phyloP scores from a whole-genome alignment of 768 basidiomycete genomes.

The Cystobasidium tubakii region DNA sequence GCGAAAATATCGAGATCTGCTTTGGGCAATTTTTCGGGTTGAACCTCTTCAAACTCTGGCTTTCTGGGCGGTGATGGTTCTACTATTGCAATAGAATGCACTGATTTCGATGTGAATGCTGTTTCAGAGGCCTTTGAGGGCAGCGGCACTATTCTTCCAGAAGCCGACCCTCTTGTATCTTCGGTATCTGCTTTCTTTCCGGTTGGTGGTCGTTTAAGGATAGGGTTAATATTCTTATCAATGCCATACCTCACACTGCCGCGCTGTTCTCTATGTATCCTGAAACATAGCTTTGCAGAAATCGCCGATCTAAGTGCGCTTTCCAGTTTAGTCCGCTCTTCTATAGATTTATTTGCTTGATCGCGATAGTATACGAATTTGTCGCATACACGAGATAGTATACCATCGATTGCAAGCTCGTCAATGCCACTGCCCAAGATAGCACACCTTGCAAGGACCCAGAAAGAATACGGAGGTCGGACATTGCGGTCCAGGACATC shows the following conservation, averaged over 20 bases:
- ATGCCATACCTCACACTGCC: background rate
- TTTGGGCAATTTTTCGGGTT: background rate
- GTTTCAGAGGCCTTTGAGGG: no score
- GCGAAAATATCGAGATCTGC: constrained; percentile 9
- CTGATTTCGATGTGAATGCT: background rate
- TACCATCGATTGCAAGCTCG: background rate
- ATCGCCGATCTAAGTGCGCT: background rate
- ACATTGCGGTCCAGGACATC: background rate
- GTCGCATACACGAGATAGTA: background rate
- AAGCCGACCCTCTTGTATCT: background rate
- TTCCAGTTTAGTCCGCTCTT: background rate
- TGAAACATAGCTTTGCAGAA: background rate
- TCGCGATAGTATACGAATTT: background rate
- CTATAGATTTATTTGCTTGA: background rate
- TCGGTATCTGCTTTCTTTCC: background rate
- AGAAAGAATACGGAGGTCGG: constrained; percentile 12
- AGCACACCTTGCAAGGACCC: background rate
- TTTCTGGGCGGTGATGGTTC: background rate
- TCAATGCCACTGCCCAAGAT: constrained; percentile 1
- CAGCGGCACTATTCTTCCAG: no score
- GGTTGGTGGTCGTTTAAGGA: background rate
- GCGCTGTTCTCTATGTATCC: background rate
- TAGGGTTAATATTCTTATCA: background rate
- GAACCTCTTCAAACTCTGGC: background rate
- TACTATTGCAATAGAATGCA: no score